Evolutionary conservation across 2,329 filamentous ascomycete genomes (phyloP).

Genomic region (Juglanconis oblonga): DNA sequence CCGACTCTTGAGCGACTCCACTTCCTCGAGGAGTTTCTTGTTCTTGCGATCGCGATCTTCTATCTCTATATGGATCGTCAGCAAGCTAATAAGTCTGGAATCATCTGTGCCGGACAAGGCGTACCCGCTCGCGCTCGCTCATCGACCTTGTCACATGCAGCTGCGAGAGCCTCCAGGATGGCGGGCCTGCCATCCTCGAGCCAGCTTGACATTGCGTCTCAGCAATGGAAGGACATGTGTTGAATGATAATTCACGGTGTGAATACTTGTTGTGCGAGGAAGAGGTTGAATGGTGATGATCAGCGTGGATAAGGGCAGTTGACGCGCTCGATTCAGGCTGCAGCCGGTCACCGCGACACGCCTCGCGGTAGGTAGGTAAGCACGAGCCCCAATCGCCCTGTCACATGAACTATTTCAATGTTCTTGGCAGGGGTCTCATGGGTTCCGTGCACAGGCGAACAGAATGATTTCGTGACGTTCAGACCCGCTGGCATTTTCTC

Average conservation of each 20-base stretch:
- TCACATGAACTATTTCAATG: too few species aligned
- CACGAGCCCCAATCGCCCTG: too few species aligned
- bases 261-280: not conserved
- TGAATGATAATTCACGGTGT: not conserved
- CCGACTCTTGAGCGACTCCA: conserved; percentile 31
- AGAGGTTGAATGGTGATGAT: too few species aligned
- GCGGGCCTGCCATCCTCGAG: conserved; percentile 36
- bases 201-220: conserved; percentile 36
- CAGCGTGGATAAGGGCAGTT: not conserved
- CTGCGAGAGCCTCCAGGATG: conserved; percentile 37
- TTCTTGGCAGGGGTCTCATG: too few species aligned
- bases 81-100: not conserved
- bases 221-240: not conserved
- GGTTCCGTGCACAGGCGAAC: too few species aligned
- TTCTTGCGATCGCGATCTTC: conserved; percentile 20
- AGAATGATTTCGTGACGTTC: too few species aligned
- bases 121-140: conserved; percentile 34
- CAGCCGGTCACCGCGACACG: not conserved
- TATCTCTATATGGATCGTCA: conserved; percentile 23
- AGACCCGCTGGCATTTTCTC: too few species aligned
- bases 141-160: conserved; percentile 39
- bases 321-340: not conserved
- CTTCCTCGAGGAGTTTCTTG: conserved; percentile 30
- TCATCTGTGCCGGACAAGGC: not conserved
- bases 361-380: too few species aligned